Percentiles rank a stretch among this genome's conserved stretches.
Evolutionary conservation across 2,329 filamentous ascomycete genomes (phyloP).

Genomic region (Madurella fahalii): DNA sequence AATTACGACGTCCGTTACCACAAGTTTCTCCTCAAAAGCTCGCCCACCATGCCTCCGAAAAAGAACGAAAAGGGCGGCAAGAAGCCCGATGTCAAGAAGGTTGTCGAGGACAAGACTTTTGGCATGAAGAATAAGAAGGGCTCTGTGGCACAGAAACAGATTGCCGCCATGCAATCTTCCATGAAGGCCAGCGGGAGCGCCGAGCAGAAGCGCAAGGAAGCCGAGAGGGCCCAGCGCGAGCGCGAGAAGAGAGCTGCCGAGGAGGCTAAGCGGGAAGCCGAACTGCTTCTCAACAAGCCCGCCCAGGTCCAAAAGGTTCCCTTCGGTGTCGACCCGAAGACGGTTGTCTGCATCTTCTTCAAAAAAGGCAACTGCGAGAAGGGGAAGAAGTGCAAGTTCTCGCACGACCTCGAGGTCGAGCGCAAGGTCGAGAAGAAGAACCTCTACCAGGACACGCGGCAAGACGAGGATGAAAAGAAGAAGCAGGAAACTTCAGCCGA

Average conservation of each 20-base stretch:
- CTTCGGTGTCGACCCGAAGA: constrained; percentile 97
- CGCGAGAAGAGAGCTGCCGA: constrained; percentile 91
- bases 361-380: constrained; percentile 98
- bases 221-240: constrained; percentile 64
- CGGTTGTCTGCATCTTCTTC: constrained; percentile 91
- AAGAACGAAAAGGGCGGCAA: constrained; percentile 53
- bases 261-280: constrained; percentile 73
- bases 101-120: constrained; percentile 92
- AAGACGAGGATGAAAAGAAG: constrained; percentile 70
- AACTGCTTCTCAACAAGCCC: constrained; percentile 81
- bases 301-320: constrained; percentile 96
- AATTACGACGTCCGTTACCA: constrained; percentile 10
- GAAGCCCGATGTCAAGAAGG: constrained; percentile 55
- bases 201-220: constrained; percentile 78
- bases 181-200: constrained; percentile 70
- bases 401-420: constrained; percentile 83
- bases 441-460: constrained; percentile 80
- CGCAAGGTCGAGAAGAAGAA: constrained; percentile 90
- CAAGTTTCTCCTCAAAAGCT: constrained; percentile 10
- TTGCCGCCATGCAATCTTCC: constrained; percentile 75
- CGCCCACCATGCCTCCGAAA: constrained; percentile 66
- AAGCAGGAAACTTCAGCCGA: constrained; percentile 90
- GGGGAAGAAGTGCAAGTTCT: constrained; percentile 96
- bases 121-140: constrained; percentile 99
- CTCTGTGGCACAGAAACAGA: constrained; percentile 81